A percentile compares a stretch with the other conserved stretches of the same genome.
Conservation (phyloP, 495 filamentous ascomycete species). For the Xylaria sp. region DNA sequence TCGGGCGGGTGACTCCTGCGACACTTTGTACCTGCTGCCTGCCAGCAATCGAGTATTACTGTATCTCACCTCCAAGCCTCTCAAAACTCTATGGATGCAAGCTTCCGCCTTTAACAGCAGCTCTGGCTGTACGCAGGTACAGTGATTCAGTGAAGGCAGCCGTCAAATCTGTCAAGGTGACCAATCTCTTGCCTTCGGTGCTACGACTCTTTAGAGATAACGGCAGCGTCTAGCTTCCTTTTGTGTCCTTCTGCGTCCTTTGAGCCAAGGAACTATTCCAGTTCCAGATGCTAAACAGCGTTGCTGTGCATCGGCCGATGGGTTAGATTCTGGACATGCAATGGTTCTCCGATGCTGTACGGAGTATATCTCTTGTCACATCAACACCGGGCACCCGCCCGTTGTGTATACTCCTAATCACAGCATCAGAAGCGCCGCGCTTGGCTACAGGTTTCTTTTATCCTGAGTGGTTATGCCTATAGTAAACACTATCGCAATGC, state of each 20-base stretch:
- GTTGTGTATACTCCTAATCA: not conserved
- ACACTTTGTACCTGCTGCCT: not conserved
- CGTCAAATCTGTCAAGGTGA: not conserved
- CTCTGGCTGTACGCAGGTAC: not conserved
- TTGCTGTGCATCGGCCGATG: conserved; percentile 3
- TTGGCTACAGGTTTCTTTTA: not conserved
- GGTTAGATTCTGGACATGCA: not conserved
- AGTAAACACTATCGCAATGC: conserved; percentile 5
- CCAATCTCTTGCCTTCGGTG: not conserved
- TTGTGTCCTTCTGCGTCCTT: conserved; percentile 17
- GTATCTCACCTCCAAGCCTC: not conserved
- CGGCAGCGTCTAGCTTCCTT: conserved; percentile 16
- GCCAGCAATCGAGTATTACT: not conserved
- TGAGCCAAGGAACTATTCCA: conserved; percentile 11
- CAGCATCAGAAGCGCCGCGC: not conserved
- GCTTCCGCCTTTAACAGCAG: not conserved
- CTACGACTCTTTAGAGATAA: not conserved
- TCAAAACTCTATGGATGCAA: not conserved
- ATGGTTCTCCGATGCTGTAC: conserved; percentile 1
- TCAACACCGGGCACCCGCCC: not conserved
- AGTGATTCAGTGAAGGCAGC: not conserved
- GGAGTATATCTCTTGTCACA: not conserved
- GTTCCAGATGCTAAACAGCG: conserved; percentile 1
- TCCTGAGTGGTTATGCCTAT: not conserved
- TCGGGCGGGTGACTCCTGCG: not conserved